phyloP scores from a whole-genome alignment of 2,329 filamentous ascomycete species.

The Emydomyces testavorans region DNA sequence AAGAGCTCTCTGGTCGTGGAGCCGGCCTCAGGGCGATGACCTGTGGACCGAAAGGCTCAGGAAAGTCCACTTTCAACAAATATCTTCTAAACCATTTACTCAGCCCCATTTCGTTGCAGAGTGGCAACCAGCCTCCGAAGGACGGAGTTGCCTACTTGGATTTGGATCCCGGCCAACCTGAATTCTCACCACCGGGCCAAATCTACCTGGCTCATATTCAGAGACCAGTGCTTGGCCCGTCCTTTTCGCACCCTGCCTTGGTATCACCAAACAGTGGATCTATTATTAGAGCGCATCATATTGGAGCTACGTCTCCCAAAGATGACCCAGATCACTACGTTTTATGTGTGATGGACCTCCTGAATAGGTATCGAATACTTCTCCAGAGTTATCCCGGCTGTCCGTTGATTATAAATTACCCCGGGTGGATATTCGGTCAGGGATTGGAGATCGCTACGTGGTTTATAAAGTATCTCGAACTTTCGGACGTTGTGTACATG shows the following conservation, averaged over 20 bases:
- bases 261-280: conserved; percentile 26
- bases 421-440: conserved; percentile 45
- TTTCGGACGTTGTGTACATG: conserved; percentile 45
- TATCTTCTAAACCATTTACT: conserved; percentile 46
- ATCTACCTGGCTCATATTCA: conserved; percentile 45
- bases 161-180: conserved; percentile 48
- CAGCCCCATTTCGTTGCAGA: conserved; percentile 28
- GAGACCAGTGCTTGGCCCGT: conserved; percentile 44
- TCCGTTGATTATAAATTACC: conserved; percentile 47
- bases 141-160: conserved; percentile 45
- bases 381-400: conserved; percentile 32
- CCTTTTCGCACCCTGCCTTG: conserved; percentile 42
- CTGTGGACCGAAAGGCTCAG: conserved; percentile 45
- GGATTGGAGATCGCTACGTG: conserved; percentile 40
- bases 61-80: conserved; percentile 50
- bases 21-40: conserved; percentile 37
- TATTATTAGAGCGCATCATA: conserved; percentile 42
- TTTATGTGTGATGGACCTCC: conserved; percentile 42
- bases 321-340: conserved; percentile 48
- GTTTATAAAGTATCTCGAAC: conserved; percentile 36
- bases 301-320: conserved; percentile 43
- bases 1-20: conserved; percentile 33
- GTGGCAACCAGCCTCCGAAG: conserved; percentile 23
- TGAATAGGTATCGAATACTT: conserved; percentile 38
- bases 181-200: conserved; percentile 48